A percentile compares a stretch with the other conserved stretches of the same genome.
Conservation (phyloP, 1,284 basidiomycete genomes). For the Puccinia hordei region DNA sequence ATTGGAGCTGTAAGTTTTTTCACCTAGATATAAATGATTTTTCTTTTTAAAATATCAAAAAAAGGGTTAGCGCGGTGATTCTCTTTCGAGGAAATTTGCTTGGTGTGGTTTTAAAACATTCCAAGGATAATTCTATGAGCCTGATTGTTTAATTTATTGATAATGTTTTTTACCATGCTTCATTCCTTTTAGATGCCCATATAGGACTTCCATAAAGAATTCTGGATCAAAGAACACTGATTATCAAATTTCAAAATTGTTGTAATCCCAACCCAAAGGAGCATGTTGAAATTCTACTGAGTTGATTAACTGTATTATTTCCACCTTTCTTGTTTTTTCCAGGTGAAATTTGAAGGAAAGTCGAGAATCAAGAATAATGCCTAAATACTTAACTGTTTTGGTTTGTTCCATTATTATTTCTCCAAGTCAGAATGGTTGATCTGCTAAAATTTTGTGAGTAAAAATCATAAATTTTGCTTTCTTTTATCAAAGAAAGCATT, state of each 20-base stretch:
- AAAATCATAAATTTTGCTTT: conserved; percentile 5
- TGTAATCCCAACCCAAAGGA: too few species aligned
- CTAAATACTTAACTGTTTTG: neutral
- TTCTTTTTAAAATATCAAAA: neutral
- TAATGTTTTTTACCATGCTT: neutral
- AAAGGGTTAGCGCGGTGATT: neutral
- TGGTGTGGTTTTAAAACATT: neutral
- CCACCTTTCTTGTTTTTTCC: neutral
- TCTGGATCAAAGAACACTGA: conserved; percentile 3
- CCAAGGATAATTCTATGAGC: neutral
- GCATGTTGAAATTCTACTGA: neutral
- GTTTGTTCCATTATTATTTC: neutral
- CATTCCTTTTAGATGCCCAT: neutral
- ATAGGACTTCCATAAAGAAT: neutral
- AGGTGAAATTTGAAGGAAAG: neutral
- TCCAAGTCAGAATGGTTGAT: neutral
- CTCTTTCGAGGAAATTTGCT: neutral
- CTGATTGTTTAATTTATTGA: too few species aligned
- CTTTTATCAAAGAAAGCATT: conserved; percentile 5
- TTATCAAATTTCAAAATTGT: neutral
- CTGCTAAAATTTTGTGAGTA: neutral
- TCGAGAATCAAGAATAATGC: neutral
- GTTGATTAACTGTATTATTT: neutral
- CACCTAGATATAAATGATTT: neutral
- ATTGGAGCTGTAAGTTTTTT: too few species aligned